Evolutionary conservation across 306 rosid species (phyloP).

Genomic region (Inga laurina): DNA sequence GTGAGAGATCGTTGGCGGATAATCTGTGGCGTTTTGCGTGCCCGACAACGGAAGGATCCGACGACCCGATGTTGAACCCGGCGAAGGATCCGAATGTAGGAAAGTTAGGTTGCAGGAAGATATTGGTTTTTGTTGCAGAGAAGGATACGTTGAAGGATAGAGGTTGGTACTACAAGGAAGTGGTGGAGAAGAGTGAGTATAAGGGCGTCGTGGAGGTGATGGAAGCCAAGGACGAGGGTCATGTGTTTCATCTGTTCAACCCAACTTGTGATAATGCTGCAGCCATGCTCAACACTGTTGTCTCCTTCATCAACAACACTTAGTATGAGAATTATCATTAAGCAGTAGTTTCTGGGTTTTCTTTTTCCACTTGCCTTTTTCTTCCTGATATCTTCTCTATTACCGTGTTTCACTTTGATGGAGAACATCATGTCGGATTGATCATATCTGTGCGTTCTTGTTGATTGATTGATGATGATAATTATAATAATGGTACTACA

Average conservation of each 20-base stretch:
- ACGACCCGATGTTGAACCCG: constrained; percentile 36
- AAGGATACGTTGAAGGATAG: constrained; percentile 39
- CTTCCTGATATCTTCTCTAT: no score
- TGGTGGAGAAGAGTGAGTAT: constrained; percentile 46
- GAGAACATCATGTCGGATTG: no score
- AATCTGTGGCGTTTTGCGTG: not conserved
- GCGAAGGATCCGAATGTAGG: constrained; percentile 30
- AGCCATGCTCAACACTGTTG: not conserved
- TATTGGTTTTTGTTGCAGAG: constrained; percentile 46
- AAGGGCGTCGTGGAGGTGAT: constrained; percentile 33
- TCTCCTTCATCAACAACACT: not conserved
- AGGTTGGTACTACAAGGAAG: constrained; percentile 38
- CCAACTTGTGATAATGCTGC: constrained; percentile 7
- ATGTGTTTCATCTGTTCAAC: constrained; percentile 45
- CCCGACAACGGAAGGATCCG: constrained; percentile 24
- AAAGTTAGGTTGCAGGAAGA: constrained; percentile 35
- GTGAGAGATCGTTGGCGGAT: not conserved
- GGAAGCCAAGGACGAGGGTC: constrained; percentile 40
- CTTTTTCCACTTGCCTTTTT: no score
- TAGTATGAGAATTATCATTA: no score
- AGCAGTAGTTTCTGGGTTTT: no score
- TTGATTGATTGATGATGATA: no score
- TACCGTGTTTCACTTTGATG: no score
- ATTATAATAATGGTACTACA: no score
- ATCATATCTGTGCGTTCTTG: no score